A percentile compares a stretch with the other conserved stretches of the same genome.
Conservation (phyloP, 2,329 filamentous ascomycete species). For the Penicillium sp. region DNA sequence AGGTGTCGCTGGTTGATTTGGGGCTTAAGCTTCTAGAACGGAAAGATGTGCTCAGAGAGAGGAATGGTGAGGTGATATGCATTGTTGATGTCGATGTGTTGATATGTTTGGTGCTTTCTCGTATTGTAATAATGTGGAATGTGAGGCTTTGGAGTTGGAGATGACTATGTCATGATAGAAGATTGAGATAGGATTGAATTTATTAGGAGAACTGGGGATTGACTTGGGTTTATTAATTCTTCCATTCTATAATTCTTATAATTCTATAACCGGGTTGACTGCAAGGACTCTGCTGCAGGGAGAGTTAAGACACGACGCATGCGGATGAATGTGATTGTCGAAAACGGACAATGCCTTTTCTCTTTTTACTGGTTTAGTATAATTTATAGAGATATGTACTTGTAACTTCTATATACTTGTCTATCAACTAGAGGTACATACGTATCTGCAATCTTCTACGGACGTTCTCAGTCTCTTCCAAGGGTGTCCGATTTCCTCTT, state of each 20-base stretch:
- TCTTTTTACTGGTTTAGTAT: neutral
- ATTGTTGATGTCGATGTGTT: conserved; percentile 11
- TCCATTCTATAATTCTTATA: no score
- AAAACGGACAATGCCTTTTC: conserved; percentile 4
- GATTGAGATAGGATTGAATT: neutral
- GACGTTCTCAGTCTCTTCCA: neutral
- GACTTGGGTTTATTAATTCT: conserved; percentile 4
- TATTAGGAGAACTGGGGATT: neutral
- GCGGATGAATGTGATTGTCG: conserved; percentile 18
- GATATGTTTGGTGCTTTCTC: neutral
- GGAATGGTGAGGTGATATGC: conserved; percentile 20
- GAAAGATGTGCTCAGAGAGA: conserved; percentile 28
- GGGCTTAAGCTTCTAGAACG: conserved; percentile 14
- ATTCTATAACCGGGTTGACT: conserved; percentile 5
- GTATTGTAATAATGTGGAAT: neutral
- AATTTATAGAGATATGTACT: neutral
- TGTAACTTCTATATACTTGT: no score
- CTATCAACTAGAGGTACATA: no score
- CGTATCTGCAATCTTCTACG: no score
- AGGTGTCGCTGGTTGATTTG: conserved; percentile 15
- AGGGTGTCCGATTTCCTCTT: conserved; percentile 1
- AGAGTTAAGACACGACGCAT: conserved; percentile 21
- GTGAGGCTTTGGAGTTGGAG: neutral
- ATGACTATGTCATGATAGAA: neutral
- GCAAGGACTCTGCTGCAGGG: conserved; percentile 19